Evolutionary conservation across 78 protist species (phyloP).

Genomic region (Reticulomyxa filosa): DNA sequence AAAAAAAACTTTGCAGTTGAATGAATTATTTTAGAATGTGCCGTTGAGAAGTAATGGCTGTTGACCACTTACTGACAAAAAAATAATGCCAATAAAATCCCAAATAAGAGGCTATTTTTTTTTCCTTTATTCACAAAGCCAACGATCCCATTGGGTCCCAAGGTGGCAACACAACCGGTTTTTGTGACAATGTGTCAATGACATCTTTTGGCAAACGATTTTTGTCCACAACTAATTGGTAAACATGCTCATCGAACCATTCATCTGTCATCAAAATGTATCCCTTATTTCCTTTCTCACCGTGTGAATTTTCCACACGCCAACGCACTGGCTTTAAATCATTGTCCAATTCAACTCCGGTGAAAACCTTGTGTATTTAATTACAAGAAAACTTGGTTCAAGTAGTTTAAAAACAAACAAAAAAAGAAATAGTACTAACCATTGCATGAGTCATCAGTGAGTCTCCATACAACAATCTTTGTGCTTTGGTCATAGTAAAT

Average conservation of each 20-base stretch:
- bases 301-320: conserved; percentile 1
- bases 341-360: conserved; percentile 11
- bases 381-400: no score
- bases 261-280: conserved; percentile 13
- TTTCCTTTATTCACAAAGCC: no score
- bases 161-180: conserved; percentile 11
- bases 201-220: background rate
- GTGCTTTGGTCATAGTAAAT: background rate
- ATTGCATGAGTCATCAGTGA: conserved; percentile 29
- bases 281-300: conserved; percentile 17
- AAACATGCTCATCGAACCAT: conserved; percentile 26
- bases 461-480: conserved; percentile 3
- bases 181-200: background rate
- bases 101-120: no score
- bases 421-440: no score
- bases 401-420: no score
- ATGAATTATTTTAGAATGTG: no score
- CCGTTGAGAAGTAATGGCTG: no score
- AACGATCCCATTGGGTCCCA: conserved; percentile 36
- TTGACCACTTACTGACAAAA: no score
- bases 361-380: no score
- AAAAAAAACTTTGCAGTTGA: no score
- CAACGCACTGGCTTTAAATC: background rate
- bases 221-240: conserved; percentile 17
- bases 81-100: no score